phyloP scores from a whole-genome alignment of 2,329 filamentous ascomycete species.

The Aspergillus amoenus region DNA sequence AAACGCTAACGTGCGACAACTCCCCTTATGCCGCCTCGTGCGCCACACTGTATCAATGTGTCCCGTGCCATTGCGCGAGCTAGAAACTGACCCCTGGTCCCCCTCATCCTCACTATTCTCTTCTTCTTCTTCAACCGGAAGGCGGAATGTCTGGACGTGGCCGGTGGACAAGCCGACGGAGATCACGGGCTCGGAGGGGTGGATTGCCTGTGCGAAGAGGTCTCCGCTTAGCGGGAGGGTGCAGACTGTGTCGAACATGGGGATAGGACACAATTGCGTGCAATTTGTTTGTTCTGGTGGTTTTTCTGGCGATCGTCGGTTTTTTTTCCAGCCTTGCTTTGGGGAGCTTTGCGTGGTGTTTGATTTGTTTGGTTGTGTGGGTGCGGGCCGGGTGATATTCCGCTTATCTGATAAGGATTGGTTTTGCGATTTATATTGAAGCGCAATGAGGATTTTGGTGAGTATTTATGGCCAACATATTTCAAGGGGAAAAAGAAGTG shows the following conservation, averaged over 20 bases:
- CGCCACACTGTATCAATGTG: slow-evolving; percentile 82
- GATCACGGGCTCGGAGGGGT: slow-evolving; percentile 79
- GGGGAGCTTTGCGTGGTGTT: not conserved
- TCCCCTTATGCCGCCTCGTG: slow-evolving; percentile 88
- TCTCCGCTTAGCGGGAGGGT: slow-evolving; percentile 82
- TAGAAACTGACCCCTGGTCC: slow-evolving; percentile 41
- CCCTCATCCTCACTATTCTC: slow-evolving; percentile 37
- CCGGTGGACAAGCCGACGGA: slow-evolving; percentile 82
- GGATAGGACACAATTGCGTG: slow-evolving; percentile 7
- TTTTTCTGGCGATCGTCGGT: not conserved
- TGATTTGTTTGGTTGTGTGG: slow-evolving; percentile 8
- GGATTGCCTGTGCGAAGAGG: slow-evolving; percentile 83
- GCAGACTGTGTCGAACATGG: slow-evolving; percentile 90
- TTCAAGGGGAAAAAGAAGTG: not conserved
- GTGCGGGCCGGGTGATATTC: slow-evolving; percentile 25
- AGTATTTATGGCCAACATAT: not conserved
- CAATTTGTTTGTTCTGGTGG: not conserved
- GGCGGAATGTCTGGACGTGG: slow-evolving; percentile 79
- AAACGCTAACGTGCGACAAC: slow-evolving; percentile 80
- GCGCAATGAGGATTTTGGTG: no score
- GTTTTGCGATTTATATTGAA: not conserved
- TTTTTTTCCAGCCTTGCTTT: slow-evolving; percentile 5
- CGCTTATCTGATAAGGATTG: slow-evolving; percentile 6
- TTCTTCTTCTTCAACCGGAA: slow-evolving; percentile 48
- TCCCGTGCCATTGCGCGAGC: slow-evolving; percentile 63